Percentiles rank a stretch among this genome's conserved stretches.
Conservation (phyloP, 2,329 filamentous ascomycete genomes). For the Talaromyces piceae region DNA sequence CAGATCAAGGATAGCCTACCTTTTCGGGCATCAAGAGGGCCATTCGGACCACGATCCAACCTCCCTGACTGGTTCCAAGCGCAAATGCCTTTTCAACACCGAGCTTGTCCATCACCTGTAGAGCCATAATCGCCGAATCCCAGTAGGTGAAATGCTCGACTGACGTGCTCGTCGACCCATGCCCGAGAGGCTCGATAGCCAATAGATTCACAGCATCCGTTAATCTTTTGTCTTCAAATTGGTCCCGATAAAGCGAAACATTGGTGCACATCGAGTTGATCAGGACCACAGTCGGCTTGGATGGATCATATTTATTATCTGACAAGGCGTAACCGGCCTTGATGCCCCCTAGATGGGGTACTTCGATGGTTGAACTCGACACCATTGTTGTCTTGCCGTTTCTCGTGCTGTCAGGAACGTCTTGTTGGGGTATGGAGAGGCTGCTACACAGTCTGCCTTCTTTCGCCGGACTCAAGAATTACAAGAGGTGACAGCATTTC, state of each 20-base stretch:
- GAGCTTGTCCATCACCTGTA: slow-evolving; percentile 45
- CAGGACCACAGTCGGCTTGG: slow-evolving; percentile 41
- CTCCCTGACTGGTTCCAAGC: slow-evolving; percentile 43
- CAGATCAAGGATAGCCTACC: slow-evolving; percentile 18
- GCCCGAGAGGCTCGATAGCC: slow-evolving; percentile 44
- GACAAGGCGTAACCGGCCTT: slow-evolving; percentile 38
- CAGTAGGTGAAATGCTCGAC: slow-evolving; percentile 43
- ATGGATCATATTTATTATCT: slow-evolving; percentile 36
- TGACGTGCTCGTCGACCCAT: slow-evolving; percentile 37
- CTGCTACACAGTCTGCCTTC: too few relatives aligned
- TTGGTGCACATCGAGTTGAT: slow-evolving; percentile 43
- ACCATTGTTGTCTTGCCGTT: slow-evolving; percentile 7
- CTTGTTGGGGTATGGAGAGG: too few relatives aligned
- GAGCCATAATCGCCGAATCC: slow-evolving; percentile 43
- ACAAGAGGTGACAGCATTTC: not conserved
- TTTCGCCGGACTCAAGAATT: too few relatives aligned
- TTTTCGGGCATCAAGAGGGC: slow-evolving; percentile 39
- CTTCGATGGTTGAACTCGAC: slow-evolving; percentile 24
- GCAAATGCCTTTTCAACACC: slow-evolving; percentile 35
- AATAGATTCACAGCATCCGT: slow-evolving; percentile 37
- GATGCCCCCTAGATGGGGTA: slow-evolving; percentile 41
- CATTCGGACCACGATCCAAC: slow-evolving; percentile 44
- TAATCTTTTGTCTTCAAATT: slow-evolving; percentile 26
- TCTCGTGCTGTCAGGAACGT: not conserved
- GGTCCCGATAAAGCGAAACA: slow-evolving; percentile 32